Percentiles rank a stretch among this genome's conserved stretches.
phyloP scores from a whole-genome alignment of 148 eudicot species.

The Heliosperma pusillum region DNA sequence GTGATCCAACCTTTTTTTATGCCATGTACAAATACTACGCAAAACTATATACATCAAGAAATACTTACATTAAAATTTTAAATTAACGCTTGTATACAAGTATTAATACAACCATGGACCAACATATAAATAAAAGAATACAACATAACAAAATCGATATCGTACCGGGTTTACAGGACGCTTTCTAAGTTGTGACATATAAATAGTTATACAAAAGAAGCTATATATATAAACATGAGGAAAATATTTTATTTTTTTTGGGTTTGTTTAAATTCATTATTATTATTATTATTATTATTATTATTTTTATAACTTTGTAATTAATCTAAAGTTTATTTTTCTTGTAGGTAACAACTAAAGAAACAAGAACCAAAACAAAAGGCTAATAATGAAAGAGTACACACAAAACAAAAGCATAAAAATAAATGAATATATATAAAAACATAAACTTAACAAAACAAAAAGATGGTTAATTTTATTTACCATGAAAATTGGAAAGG shows the following conservation, averaged over 20 bases:
- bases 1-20: conserved; percentile 29
- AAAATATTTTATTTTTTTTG: too few species aligned
- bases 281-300: too few species aligned
- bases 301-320: too few species aligned
- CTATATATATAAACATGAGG: conserved; percentile 1
- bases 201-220: conserved; percentile 9
- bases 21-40: conserved; percentile 7
- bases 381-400: not conserved
- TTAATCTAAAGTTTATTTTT: not conserved
- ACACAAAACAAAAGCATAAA: too few species aligned
- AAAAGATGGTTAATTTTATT: not conserved
- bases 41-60: conserved; percentile 13
- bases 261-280: too few species aligned
- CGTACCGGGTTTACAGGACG: too few species aligned
- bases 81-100: too few species aligned
- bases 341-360: not conserved
- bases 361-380: too few species aligned
- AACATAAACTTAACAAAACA: too few species aligned
- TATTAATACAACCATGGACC: not conserved
- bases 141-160: not conserved
- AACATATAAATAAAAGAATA: not conserved
- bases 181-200: too few species aligned
- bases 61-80: conserved; percentile 34
- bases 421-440: too few species aligned
- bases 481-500: not conserved